Evolutionary conservation across 257 asterid genomes (phyloP).

Genomic region (Forsythia viridissima): DNA sequence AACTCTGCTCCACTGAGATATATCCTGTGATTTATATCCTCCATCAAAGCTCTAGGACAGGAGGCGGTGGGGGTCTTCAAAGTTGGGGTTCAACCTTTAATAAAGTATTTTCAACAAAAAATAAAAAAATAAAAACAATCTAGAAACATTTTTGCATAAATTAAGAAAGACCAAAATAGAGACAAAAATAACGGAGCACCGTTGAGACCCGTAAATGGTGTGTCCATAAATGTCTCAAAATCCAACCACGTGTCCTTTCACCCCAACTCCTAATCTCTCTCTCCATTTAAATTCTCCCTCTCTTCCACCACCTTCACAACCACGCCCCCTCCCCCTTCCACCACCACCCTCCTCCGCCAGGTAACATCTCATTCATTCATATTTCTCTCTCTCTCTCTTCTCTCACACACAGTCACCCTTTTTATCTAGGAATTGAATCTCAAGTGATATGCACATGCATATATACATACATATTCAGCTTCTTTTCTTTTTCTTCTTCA

Average conservation of each 20-base stretch:
- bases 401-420: too few relatives aligned
- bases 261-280: neutral
- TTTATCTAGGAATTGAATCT: too few relatives aligned
- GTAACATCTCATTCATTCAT: neutral
- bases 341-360: neutral
- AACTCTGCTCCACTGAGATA: too few relatives aligned
- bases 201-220: conserved; percentile 15
- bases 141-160: neutral
- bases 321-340: neutral
- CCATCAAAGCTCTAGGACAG: too few relatives aligned
- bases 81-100: too few relatives aligned
- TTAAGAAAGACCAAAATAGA: neutral
- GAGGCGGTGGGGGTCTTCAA: too few relatives aligned
- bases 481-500: too few relatives aligned
- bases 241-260: conserved; percentile 18
- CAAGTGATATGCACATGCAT: too few relatives aligned
- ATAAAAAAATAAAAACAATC: neutral
- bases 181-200: conserved; percentile 7
- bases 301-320: neutral
- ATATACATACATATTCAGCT: too few relatives aligned
- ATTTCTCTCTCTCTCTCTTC: too few relatives aligned
- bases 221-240: neutral
- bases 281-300: conserved; percentile 30
- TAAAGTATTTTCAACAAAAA: too few relatives aligned
- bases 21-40: too few relatives aligned